These are phyloP conservation scores for Alternaria sp. DNA, from an alignment of 2,329 filamentous ascomycete species.

Conservation along the genomic window DNA sequence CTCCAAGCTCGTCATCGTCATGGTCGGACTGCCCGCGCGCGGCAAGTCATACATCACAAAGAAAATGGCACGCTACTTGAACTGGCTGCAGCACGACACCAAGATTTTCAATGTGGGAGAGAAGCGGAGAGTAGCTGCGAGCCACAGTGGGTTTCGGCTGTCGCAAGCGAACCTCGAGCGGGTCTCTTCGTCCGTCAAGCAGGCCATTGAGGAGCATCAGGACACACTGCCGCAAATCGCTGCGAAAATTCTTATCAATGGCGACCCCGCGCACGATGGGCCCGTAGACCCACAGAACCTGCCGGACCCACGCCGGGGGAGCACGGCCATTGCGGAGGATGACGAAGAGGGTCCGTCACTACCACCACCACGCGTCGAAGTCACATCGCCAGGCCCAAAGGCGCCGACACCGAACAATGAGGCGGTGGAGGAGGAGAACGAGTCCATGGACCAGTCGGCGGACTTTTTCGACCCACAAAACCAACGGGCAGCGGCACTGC, in stretches of 20 bases:
- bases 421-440: slow-evolving; percentile 45
- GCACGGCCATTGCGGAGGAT: slow-evolving; percentile 33
- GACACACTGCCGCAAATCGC: slow-evolving; percentile 50
- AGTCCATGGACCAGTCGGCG: slow-evolving; percentile 83
- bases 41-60: slow-evolving; percentile 99
- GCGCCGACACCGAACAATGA: slow-evolving; percentile 27
- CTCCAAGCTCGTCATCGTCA: slow-evolving; percentile 95
- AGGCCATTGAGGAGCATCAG: slow-evolving; percentile 34
- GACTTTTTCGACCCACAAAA: slow-evolving; percentile 95
- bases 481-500: slow-evolving; percentile 76
- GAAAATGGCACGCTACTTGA: slow-evolving; percentile 92
- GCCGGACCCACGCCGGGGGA: slow-evolving; percentile 34
- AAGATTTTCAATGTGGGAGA: slow-evolving; percentile 98
- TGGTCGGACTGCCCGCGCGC: slow-evolving; percentile 93
- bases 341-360: slow-evolving; percentile 9
- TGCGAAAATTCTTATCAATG: slow-evolving; percentile 66
- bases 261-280: slow-evolving; percentile 52
- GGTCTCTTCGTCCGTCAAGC: slow-evolving; percentile 29
- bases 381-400: slow-evolving; percentile 43
- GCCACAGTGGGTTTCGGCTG: slow-evolving; percentile 55
- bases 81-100: slow-evolving; percentile 97
- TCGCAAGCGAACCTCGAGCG: slow-evolving; percentile 41
- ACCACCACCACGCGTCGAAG: slow-evolving; percentile 39
- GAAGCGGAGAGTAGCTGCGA: slow-evolving; percentile 79
- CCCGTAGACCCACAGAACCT: slow-evolving; percentile 42